Percentiles rank a stretch among this genome's conserved stretches.
Conservation (phyloP, 164 flowering plant genomes). For the Annona squamosa region DNA sequence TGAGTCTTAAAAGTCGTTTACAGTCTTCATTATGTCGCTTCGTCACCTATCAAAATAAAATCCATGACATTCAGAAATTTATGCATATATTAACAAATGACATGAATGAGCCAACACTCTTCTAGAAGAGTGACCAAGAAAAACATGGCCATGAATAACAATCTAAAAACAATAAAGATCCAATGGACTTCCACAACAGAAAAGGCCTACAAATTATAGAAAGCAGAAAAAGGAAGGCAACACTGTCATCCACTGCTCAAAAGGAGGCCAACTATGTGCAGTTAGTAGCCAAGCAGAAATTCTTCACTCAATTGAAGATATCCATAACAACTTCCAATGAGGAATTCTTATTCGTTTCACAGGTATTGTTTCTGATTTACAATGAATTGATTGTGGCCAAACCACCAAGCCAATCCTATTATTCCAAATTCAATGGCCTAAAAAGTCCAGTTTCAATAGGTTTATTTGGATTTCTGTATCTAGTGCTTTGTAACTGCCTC, state of each 20-base stretch:
- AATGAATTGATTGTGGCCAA: neutral
- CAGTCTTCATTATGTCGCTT: conserved; percentile 96
- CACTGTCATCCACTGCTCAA: neutral
- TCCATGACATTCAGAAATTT: neutral
- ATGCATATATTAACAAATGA: neutral
- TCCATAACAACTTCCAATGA: too few species aligned
- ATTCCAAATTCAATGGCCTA: neutral
- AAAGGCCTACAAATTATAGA: neutral
- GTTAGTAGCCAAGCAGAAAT: too few species aligned
- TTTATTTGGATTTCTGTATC: neutral
- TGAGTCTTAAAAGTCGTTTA: conserved; percentile 74
- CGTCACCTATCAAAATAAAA: conserved; percentile 58
- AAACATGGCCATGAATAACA: neutral
- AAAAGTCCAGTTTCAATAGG: neutral
- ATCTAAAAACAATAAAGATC: neutral
- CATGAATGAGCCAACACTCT: neutral
- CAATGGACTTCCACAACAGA: neutral
- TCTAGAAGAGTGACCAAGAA: neutral
- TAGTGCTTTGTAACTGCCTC: neutral
- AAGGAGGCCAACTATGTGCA: too few species aligned
- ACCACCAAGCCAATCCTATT: neutral
- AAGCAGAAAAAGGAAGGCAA: neutral
- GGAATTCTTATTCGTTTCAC: neutral
- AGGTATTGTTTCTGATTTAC: neutral
- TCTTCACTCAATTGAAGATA: too few species aligned